Evolutionary conservation across 371 early-diverging fungal species (phyloP).

Genomic region (Haplosporangium sp.): DNA sequence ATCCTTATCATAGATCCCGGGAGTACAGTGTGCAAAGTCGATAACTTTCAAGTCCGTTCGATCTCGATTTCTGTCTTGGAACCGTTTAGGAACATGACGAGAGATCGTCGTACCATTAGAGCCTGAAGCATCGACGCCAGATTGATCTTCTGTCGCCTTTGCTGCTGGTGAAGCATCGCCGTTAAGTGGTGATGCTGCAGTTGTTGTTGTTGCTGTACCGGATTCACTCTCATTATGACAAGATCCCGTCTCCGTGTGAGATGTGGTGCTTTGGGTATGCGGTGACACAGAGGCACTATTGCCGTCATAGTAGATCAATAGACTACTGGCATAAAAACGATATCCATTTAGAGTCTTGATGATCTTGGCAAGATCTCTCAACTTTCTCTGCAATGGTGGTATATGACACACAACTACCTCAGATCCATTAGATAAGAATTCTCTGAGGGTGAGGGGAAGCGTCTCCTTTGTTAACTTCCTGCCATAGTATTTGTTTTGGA

Average conservation of each 20-base stretch:
- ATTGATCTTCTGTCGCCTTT: not conserved
- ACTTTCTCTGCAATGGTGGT: conserved; percentile 77
- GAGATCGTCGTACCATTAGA: not conserved
- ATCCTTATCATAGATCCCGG: conserved; percentile 43
- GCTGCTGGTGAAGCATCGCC: not conserved
- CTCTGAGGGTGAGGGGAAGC: conserved; percentile 77
- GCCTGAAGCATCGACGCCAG: not conserved
- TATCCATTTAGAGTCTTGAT: conserved; percentile 80
- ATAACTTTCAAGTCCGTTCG: conserved; percentile 90
- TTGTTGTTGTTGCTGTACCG: no score
- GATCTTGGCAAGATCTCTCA: conserved; percentile 74
- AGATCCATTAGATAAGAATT: conserved; percentile 85
- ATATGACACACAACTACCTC: conserved; percentile 77
- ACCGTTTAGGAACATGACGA: conserved; percentile 3
- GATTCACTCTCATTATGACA: not conserved
- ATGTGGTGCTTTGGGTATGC: not conserved
- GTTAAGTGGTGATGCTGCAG: not conserved
- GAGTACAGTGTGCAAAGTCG: conserved; percentile 91
- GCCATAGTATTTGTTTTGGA: conserved; percentile 95
- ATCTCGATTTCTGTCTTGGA: conserved; percentile 24
- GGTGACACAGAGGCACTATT: conserved; percentile 21
- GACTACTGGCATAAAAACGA: conserved; percentile 90
- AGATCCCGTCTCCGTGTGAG: not conserved
- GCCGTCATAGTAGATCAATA: conserved; percentile 90
- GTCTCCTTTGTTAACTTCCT: conserved; percentile 79